phyloP scores from a whole-genome alignment of 1,284 basidiomycete genomes.

The Trichosporon sp. region DNA sequence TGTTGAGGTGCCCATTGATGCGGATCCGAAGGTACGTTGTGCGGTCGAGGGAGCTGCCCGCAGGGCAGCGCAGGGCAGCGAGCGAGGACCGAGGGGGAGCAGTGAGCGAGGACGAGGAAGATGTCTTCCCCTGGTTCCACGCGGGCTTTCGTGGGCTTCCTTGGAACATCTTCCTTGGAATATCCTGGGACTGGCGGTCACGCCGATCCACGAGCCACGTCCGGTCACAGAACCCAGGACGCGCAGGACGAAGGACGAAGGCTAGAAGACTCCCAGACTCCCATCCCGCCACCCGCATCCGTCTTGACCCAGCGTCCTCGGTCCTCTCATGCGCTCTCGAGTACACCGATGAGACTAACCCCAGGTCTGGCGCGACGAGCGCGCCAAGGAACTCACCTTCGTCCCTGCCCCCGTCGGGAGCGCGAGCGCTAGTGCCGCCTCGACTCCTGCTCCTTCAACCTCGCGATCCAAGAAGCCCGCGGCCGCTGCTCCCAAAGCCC shows the following conservation, averaged over 20 bases:
- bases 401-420: conserved; percentile 17
- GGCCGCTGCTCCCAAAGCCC: conserved; percentile 24
- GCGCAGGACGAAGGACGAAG: too few species aligned
- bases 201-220: too few species aligned
- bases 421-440: conserved; percentile 24
- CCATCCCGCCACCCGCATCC: too few species aligned
- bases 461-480: not conserved
- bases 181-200: too few species aligned
- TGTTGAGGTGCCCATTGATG: conserved; percentile 55
- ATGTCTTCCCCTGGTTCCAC: too few species aligned
- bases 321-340: too few species aligned
- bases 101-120: too few species aligned
- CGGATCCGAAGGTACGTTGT: conserved; percentile 35
- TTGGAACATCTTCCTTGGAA: too few species aligned
- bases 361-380: conserved; percentile 50
- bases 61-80: not conserved
- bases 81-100: not conserved
- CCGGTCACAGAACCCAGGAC: too few species aligned
- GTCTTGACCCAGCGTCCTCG: too few species aligned
- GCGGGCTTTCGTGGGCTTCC: too few species aligned
- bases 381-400: conserved; percentile 50
- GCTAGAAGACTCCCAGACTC: too few species aligned
- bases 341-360: not conserved
- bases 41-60: not conserved
- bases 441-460: conserved; percentile 20